Percentiles rank a stretch among this genome's conserved stretches.
Conservation (phyloP, 1,284 basidiomycete species). For the Tilletia horrida region DNA sequence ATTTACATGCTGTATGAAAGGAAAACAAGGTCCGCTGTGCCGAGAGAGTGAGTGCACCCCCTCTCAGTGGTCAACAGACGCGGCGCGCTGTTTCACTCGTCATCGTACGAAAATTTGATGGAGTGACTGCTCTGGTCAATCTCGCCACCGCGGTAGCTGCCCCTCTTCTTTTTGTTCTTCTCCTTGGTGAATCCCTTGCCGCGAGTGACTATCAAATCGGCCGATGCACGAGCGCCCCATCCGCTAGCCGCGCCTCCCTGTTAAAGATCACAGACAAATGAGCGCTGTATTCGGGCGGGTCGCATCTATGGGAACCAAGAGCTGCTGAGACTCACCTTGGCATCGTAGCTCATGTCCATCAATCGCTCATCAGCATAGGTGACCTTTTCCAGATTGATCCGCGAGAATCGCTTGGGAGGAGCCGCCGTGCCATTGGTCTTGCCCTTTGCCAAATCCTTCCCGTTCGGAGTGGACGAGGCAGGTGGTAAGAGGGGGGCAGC, state of each 20-base stretch:
- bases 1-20: too few species aligned
- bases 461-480: not conserved
- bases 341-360: constrained; percentile 77
- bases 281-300: not conserved
- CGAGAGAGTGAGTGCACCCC: too few species aligned
- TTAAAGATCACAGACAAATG: not conserved
- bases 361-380: constrained; percentile 63
- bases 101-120: constrained; percentile 53
- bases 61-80: too few species aligned
- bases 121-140: constrained; percentile 49
- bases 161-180: constrained; percentile 99
- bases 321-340: constrained; percentile 57
- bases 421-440: constrained; percentile 31
- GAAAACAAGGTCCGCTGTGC: too few species aligned
- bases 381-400: constrained; percentile 72
- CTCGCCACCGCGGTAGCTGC: constrained; percentile 57
- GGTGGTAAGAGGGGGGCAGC: too few species aligned
- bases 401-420: constrained; percentile 63
- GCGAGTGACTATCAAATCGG: constrained; percentile 85
- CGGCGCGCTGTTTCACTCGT: constrained; percentile 31
- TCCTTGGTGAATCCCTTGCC: constrained; percentile 95
- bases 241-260: constrained; percentile 63
- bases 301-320: constrained; percentile 21
- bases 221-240: constrained; percentile 80
- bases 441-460: constrained; percentile 19